These are phyloP conservation scores for Fomitopsis pinicola DNA, from an alignment of 1,284 basidiomycete species.

Conservation along the genomic window DNA sequence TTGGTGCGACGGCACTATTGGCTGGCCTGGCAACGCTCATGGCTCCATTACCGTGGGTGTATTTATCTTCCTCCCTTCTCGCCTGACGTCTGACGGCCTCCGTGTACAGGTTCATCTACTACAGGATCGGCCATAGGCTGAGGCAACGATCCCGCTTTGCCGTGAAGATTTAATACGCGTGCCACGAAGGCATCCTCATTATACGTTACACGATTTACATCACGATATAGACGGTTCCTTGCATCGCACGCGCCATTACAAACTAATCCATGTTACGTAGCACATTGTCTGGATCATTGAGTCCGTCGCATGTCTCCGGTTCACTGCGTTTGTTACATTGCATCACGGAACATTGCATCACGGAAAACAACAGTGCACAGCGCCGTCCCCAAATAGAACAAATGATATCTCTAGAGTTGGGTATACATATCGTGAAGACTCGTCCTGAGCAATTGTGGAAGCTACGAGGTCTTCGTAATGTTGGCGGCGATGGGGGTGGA, in stretches of 20 bases:
- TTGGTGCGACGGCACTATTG: constrained; percentile 73
- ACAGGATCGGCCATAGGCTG: constrained; percentile 35
- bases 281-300: not conserved
- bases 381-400: too few species aligned
- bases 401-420: too few species aligned
- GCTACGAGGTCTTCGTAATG: too few species aligned
- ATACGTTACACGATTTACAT: not conserved
- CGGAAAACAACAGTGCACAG: too few species aligned
- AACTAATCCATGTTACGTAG: not conserved
- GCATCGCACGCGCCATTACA: not conserved
- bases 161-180: constrained; percentile 4
- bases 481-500: not conserved
- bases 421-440: too few species aligned
- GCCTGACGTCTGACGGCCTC: not conserved
- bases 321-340: too few species aligned
- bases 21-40: constrained; percentile 66
- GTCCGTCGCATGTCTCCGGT: too few species aligned
- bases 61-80: not conserved
- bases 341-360: too few species aligned
- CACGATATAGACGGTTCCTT: not conserved
- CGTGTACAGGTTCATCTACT: constrained; percentile 35
- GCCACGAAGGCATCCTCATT: not conserved
- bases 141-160: constrained; percentile 34
- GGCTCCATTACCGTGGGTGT: constrained; percentile 66
- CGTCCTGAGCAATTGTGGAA: too few species aligned